A percentile compares a stretch with the other conserved stretches of the same genome.
These are phyloP conservation scores for Volvariella surrecta DNA, from an alignment of 1,284 basidiomycete genomes.

Conservation along the genomic window DNA sequence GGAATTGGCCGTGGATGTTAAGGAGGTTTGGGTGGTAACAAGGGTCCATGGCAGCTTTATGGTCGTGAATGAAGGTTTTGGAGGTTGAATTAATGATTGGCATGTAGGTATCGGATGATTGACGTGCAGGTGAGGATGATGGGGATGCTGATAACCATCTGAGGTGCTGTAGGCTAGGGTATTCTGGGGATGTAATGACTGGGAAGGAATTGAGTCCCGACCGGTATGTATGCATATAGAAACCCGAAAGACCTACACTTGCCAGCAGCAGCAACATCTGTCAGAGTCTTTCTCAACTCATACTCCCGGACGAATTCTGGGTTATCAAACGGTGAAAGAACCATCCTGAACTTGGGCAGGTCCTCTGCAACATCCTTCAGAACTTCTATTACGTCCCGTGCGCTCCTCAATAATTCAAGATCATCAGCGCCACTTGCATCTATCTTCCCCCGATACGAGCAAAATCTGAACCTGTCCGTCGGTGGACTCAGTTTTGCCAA, in stretches of 20 bases:
- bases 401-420: slow-evolving; percentile 17
- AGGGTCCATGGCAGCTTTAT: slow-evolving; percentile 37
- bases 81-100: slow-evolving; percentile 4
- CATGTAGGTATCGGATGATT: slow-evolving; percentile 16
- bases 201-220: neutral
- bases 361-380: slow-evolving; percentile 27
- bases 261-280: slow-evolving; percentile 31
- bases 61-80: slow-evolving; percentile 33
- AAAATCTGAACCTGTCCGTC: slow-evolving; percentile 17
- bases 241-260: slow-evolving; percentile 25
- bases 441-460: slow-evolving; percentile 10
- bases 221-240: slow-evolving; percentile 1
- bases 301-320: slow-evolving; percentile 36
- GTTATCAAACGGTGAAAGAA: slow-evolving; percentile 38
- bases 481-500: slow-evolving; percentile 19
- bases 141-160: slow-evolving; percentile 35
- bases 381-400: slow-evolving; percentile 25
- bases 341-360: slow-evolving; percentile 33
- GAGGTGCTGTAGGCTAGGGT: slow-evolving; percentile 22
- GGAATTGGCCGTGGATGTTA: slow-evolving; percentile 34
- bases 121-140: slow-evolving; percentile 27
- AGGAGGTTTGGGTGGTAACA: slow-evolving; percentile 37
- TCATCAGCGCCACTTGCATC: slow-evolving; percentile 2
- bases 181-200: slow-evolving; percentile 25
- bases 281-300: slow-evolving; percentile 29